Evolutionary conservation across 257 asterid species (phyloP).

Genomic region (Scutellaria barbata): DNA sequence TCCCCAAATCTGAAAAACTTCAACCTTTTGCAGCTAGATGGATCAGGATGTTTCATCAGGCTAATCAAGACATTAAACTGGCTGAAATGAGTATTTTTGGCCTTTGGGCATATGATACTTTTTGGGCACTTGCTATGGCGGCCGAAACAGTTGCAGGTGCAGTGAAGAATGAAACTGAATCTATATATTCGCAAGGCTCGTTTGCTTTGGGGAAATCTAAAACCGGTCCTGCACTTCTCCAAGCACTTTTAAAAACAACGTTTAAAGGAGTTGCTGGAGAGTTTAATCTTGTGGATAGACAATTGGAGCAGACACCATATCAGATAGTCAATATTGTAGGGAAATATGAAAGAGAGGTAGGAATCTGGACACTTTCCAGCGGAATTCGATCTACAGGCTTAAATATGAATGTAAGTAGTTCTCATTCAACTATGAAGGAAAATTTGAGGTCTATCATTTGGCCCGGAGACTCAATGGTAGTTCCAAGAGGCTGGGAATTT

Average conservation of each 20-base stretch:
- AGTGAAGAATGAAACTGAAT: too few relatives aligned
- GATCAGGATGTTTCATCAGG: not conserved
- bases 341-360: conserved; percentile 31
- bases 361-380: conserved; percentile 34
- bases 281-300: too few relatives aligned
- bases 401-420: not conserved
- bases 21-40: not conserved
- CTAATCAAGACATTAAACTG: not conserved
- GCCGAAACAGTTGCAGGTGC: conserved; percentile 34
- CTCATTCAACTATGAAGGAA: not conserved
- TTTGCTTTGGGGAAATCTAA: conserved; percentile 6
- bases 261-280: too few relatives aligned
- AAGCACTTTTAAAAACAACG: too few relatives aligned
- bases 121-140: conserved; percentile 51
- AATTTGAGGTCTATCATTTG: conserved; percentile 34
- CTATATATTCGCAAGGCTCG: too few relatives aligned
- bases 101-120: conserved; percentile 18
- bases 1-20: not conserved
- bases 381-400: too few relatives aligned
- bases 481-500: conserved; percentile 53
- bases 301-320: too few relatives aligned
- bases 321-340: too few relatives aligned
- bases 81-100: not conserved
- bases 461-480: conserved; percentile 44
- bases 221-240: conserved; percentile 16